Evolutionary conservation across 1,284 basidiomycete species (phyloP), one percentile per base, ranked within the genome.

Genomic region (Trichosporon coremiiforme): DNA sequence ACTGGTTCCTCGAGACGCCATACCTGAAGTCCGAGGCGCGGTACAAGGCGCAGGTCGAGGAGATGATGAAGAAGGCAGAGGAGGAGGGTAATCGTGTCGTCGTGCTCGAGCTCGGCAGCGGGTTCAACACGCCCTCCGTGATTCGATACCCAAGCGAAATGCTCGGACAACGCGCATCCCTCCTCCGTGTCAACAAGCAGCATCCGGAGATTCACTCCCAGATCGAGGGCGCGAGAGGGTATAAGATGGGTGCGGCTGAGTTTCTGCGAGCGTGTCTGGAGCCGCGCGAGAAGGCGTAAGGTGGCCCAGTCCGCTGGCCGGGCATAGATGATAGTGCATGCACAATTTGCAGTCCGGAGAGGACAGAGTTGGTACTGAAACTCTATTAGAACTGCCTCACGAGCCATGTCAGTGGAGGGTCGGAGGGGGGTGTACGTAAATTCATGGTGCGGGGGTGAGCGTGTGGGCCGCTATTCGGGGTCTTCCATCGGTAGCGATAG

Each of bases 1-100:
- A 64, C 12, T 67, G 68, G 69, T 71, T 74, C 64, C 64, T 69
- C 47, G 70, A 74, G 33, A 67, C 68, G 25, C 72, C 68, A 5
- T 41, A 60, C 22, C n/a, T 2, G 12, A 68, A 25, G 0, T 38
- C 68, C 25, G 6, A 36, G 29, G 41, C 47, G 47, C 17, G 47
- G 47, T 50, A 50, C n/a, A 50, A 8, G n/a, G n/a, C 17, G 20
- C 17, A 22, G 6, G 47, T 50, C n/a, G n/a, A 50, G 47, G 47
- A 20, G n/a, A 50, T 50, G 47, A 17, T 8, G 47, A 50, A 15
- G 47, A n/a, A 25, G 25, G 20, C n/a, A 50, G n/a, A n/a, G 47
- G 17, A 50, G 20, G 47, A n/a, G 5, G n/a, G 47, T 50, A 5
- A 25, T 25, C 25, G 25, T 25, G 25, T 25, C 25, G 20, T 50